Percentiles rank a stretch among this genome's conserved stretches.
phyloP scores from a whole-genome alignment of 306 rosid genomes.

The Psophocarpus tetragonolobus region DNA sequence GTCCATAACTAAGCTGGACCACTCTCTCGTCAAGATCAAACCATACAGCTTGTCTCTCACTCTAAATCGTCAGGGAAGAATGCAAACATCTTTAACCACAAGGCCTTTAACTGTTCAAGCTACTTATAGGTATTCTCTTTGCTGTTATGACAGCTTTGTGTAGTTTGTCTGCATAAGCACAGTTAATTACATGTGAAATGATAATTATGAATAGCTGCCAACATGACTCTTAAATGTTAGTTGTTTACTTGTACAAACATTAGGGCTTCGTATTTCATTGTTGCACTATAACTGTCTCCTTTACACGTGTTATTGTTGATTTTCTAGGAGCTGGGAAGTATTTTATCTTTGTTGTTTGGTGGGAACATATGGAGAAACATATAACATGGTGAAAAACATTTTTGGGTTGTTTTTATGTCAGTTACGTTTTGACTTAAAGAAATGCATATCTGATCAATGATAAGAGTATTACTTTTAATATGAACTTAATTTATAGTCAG shows the following conservation, averaged over 20 bases:
- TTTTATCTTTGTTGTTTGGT: conserved; percentile 13
- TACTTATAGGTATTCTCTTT: conserved; percentile 61
- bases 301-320: neutral
- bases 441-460: neutral
- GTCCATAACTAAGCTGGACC: conserved; percentile 42
- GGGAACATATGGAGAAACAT: conserved; percentile 11
- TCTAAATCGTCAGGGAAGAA: conserved; percentile 38
- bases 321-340: neutral
- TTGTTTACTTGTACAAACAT: neutral
- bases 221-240: neutral
- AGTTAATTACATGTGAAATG: neutral
- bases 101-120: conserved; percentile 69
- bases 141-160: neutral
- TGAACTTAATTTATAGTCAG: neutral
- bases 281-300: neutral
- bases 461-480: neutral
- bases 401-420: neutral
- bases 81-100: conserved; percentile 48
- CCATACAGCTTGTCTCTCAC: conserved; percentile 43
- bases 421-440: neutral
- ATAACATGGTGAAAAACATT: neutral
- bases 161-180: neutral
- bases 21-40: conserved; percentile 41
- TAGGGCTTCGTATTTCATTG: neutral
- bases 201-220: neutral